Conservation (phyloP, 371 early-diverging fungal species). For the Haplosporangium sp. region DNA sequence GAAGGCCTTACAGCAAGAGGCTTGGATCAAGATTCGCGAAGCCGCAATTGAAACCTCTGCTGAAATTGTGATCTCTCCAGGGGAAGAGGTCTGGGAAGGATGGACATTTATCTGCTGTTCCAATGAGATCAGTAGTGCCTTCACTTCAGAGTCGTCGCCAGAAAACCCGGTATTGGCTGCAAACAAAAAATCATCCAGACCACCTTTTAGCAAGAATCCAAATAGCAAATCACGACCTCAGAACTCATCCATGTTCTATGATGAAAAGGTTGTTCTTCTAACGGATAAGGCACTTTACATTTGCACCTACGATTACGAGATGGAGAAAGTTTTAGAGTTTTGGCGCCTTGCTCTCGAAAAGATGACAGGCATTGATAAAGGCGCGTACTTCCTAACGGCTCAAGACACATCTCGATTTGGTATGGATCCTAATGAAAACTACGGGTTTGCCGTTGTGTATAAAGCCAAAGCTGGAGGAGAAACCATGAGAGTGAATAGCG, state of each 20-base stretch:
- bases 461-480: constrained; percentile 60
- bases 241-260: constrained; percentile 56
- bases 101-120: constrained; percentile 69
- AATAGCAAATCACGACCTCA: neutral
- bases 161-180: neutral
- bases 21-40: constrained; percentile 48
- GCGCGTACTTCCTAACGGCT: constrained; percentile 47
- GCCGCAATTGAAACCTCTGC: constrained; percentile 54
- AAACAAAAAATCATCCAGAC: neutral
- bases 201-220: neutral
- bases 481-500: constrained; percentile 67
- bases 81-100: constrained; percentile 64
- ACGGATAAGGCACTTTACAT: constrained; percentile 78
- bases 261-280: constrained; percentile 79
- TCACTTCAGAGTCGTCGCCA: constrained; percentile 40
- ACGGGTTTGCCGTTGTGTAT: constrained; percentile 68
- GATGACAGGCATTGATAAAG: constrained; percentile 70
- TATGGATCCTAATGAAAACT: constrained; percentile 62
- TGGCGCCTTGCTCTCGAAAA: constrained; percentile 69
- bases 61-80: constrained; percentile 71
- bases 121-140: constrained; percentile 43
- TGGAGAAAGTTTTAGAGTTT: constrained; percentile 80
- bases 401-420: constrained; percentile 24
- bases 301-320: constrained; percentile 78
- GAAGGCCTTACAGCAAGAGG: constrained; percentile 30